Evolutionary conservation across 2,329 filamentous ascomycete species (phyloP).

Genomic region (Magnaporthiopsis rhizophila): DNA sequence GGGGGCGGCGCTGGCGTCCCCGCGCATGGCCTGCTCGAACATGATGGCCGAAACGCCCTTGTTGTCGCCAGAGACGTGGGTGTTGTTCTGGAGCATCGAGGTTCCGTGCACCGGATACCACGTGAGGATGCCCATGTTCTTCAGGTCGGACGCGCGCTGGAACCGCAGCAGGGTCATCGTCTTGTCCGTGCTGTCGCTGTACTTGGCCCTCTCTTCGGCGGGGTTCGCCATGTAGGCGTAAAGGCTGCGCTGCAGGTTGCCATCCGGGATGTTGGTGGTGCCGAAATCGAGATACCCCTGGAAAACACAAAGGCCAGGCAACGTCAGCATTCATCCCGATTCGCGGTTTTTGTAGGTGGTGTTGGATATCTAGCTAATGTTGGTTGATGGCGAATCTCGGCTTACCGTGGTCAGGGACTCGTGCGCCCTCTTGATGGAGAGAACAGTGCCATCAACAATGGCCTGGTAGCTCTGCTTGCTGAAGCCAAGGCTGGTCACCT

Average conservation of each 20-base stretch:
- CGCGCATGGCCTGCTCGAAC: conserved; percentile 62
- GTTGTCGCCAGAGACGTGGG: conserved; percentile 86
- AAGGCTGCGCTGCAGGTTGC: conserved; percentile 82
- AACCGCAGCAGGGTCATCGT: conserved; percentile 74
- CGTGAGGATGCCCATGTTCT: conserved; percentile 72
- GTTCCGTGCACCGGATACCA: conserved; percentile 94
- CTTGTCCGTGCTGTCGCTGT: conserved; percentile 52
- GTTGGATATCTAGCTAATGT: neutral
- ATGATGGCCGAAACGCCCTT: conserved; percentile 87
- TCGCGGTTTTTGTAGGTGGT: neutral
- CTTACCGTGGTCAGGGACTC: conserved; percentile 50
- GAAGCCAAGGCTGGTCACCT: conserved; percentile 83
- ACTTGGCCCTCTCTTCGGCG: conserved; percentile 61
- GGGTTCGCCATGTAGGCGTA: conserved; percentile 87
- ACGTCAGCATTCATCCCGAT: conserved; percentile 10
- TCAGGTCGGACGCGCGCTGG: conserved; percentile 62
- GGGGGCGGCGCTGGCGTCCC: conserved; percentile 46
- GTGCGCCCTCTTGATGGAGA: conserved; percentile 78
- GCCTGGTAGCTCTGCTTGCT: conserved; percentile 80
- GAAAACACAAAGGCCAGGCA: neutral
- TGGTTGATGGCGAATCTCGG: neutral
- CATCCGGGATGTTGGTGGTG: conserved; percentile 60
- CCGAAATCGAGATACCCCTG: conserved; percentile 62
- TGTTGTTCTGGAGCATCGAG: conserved; percentile 86
- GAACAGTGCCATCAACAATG: conserved; percentile 76